Conservation (phyloP, 768 basidiomycete genomes). For the Panellus pusillus region DNA sequence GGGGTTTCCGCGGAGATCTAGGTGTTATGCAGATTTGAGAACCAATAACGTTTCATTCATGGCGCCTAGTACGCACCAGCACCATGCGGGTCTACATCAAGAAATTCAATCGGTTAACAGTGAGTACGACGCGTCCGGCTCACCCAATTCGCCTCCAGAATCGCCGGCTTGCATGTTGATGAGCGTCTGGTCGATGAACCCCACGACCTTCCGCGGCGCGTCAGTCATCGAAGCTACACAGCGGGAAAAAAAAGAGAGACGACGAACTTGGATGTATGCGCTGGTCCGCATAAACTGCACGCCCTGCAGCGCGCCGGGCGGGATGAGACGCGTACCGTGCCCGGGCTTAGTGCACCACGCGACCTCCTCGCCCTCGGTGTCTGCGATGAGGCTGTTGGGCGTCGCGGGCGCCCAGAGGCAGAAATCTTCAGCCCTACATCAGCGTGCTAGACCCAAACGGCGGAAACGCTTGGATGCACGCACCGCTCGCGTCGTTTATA, state of each 20-base stretch:
- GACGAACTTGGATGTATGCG: conserved; percentile 54
- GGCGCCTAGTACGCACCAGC: conserved; percentile 43
- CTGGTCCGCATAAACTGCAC: conserved; percentile 63
- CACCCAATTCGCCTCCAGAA: conserved; percentile 76
- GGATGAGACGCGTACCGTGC: conserved; percentile 73
- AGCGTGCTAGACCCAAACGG: not conserved
- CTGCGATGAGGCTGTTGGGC: conserved; percentile 55
- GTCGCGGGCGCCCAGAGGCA: conserved; percentile 63
- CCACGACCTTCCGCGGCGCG: conserved; percentile 30
- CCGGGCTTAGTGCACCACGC: conserved; percentile 76
- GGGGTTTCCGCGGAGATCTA: conserved; percentile 60
- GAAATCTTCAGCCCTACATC: conserved; percentile 49
- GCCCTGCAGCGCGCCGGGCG: conserved; percentile 60
- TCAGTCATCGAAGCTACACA: too few species aligned
- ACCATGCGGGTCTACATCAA: conserved; percentile 54
- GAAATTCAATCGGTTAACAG: conserved; percentile 27
- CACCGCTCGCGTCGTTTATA: conserved; percentile 52
- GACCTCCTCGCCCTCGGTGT: conserved; percentile 70
- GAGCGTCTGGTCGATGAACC: conserved; percentile 60
- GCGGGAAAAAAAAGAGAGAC: too few species aligned
- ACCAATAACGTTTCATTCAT: too few species aligned
- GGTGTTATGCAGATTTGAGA: too few species aligned
- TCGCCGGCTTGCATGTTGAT: conserved; percentile 56
- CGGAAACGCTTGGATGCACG: conserved; percentile 5
- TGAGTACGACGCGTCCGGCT: conserved; percentile 51